phyloP scores from a whole-genome alignment of 176 grass and related monocot genomes.

The Triticum aestivum region DNA sequence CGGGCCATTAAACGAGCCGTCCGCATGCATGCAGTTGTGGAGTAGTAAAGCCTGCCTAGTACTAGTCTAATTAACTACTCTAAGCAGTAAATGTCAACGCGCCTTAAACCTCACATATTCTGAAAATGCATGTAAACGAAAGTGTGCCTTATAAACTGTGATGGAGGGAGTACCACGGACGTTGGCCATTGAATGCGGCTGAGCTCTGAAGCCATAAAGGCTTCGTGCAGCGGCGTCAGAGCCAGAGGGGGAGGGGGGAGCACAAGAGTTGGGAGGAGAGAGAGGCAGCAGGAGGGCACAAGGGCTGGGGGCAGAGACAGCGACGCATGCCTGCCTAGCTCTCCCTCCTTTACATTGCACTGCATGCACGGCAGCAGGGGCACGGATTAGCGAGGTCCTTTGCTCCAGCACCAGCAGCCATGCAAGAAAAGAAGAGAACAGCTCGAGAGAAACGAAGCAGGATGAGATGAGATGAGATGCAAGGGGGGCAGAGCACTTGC shows the following conservation, averaged over 20 bases:
- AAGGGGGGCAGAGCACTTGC: neutral
- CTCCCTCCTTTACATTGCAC: neutral
- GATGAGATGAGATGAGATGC: neutral
- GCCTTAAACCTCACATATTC: too few relatives aligned
- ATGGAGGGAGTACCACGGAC: neutral
- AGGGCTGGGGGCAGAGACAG: conserved; percentile 23
- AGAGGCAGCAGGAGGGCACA: conserved; percentile 6
- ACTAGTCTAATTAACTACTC: too few relatives aligned
- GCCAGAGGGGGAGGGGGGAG: conserved; percentile 5
- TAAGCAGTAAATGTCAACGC: too few relatives aligned
- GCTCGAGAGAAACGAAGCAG: neutral
- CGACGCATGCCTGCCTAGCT: conserved; percentile 15
- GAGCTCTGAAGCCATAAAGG: conserved; percentile 46
- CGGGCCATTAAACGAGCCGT: too few relatives aligned
- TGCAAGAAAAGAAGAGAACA: neutral
- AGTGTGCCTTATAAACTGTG: too few relatives aligned
- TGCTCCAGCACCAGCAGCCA: neutral
- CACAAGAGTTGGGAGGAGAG: conserved; percentile 45
- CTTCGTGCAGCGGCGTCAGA: conserved; percentile 2
- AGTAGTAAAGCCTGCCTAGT: too few relatives aligned
- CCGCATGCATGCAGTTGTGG: too few relatives aligned
- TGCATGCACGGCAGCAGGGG: neutral
- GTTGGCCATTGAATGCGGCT: conserved; percentile 52
- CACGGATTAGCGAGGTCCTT: conserved; percentile 47
- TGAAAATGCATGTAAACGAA: too few relatives aligned